phyloP scores from a whole-genome alignment of 1,284 basidiomycete species.

The Irpex sp. region DNA sequence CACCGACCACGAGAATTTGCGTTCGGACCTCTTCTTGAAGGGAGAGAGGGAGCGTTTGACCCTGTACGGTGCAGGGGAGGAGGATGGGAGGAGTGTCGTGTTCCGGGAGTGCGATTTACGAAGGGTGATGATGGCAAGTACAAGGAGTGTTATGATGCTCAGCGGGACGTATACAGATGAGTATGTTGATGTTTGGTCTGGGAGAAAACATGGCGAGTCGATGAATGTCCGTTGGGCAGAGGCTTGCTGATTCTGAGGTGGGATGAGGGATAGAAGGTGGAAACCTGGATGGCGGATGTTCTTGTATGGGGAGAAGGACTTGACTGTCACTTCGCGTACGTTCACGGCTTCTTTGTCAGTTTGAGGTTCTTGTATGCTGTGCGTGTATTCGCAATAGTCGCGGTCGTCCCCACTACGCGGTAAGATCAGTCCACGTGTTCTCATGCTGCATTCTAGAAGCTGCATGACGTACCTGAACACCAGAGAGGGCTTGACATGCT shows the following conservation, averaged over 20 bases:
- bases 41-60: background rate
- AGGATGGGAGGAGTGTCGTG: background rate
- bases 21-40: background rate
- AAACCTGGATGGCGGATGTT: slow-evolving; percentile 79
- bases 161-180: slow-evolving; percentile 44
- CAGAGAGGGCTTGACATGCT: slow-evolving; percentile 58
- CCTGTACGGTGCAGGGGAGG: background rate
- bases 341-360: background rate
- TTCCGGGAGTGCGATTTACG: slow-evolving; percentile 22
- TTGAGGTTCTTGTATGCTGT: background rate
- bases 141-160: slow-evolving; percentile 30
- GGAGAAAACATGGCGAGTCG: slow-evolving; percentile 49
- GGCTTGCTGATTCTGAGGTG: slow-evolving; percentile 28
- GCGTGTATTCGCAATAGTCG: slow-evolving; percentile 75
- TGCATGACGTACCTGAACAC: slow-evolving; percentile 62
- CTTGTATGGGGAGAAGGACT: slow-evolving; percentile 80
- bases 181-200: slow-evolving; percentile 51
- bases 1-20: background rate
- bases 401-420: slow-evolving; percentile 77
- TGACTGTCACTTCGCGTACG: slow-evolving; percentile 67
- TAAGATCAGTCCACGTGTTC: background rate
- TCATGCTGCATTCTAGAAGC: background rate
- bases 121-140: slow-evolving; percentile 25
- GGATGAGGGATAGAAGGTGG: slow-evolving; percentile 74
- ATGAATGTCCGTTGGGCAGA: slow-evolving; percentile 24